Base-by-base conservation (phyloP, 2,329 filamentous ascomycete genomes). In the Trichophyton verrucosum region DNA sequence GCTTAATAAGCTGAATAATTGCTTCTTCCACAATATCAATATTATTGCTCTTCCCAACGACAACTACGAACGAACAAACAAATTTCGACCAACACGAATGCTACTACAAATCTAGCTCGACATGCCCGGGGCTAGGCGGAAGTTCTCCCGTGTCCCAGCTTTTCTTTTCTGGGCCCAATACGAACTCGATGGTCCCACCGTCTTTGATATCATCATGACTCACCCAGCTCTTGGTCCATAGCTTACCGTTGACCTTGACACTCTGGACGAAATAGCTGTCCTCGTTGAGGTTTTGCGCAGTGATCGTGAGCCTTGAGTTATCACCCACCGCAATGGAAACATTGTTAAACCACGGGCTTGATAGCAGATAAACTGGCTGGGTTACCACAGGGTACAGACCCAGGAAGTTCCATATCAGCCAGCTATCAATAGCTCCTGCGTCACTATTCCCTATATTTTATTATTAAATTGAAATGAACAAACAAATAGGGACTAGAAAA, bases 221-320 rank as follows among this genome's bases (percentile, higher is more conserved):
- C 17, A 84, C 74, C 81, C 81, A 83, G 60, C 80, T 83, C 70
- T 75, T 77, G 0, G 72, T 65, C 81, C 81, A 83, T 0, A 61
- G 1, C 59, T 79, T 61, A 0, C 79, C 81, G 61, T 84, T 83
- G 42, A 83, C 77, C 60, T 71, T 78, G 1, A 84, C 71, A 1
- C 74, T 74, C 65, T 83, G 80, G 3, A 85, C 77, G 62, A 78
- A 84, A 47, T 75, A 78, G 1, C 76, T 76, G 2, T 77, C 68
- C 2, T 72, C 69, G 1, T 72, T 74, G 11, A 81, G 65, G 0
- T 77, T 76, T 4, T 65, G 66, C 0, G 80, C 77, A 0, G 69
- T 76, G 40, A 84, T 81, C 1, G 75, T 72, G 40, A 83, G 65
- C 1, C 65, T 69, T n/a, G 68, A 65, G 57, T 70, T 66, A 2